Evolutionary conservation across 305 asterid species (phyloP).

Genomic region (Fraxinus greggii): DNA sequence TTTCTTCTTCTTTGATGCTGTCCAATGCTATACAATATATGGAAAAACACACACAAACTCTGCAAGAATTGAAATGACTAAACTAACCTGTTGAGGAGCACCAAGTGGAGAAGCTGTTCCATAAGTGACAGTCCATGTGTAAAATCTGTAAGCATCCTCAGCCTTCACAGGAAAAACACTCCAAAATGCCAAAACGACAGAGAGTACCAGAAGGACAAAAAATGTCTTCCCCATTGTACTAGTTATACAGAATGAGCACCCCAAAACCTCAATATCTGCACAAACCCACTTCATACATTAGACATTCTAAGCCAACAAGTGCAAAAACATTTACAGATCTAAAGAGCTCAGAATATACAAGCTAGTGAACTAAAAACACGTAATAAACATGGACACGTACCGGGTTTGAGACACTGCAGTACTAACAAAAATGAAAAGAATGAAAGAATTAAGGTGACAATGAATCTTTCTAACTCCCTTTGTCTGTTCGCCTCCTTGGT

Average conservation of each 20-base stretch:
- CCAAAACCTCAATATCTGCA: constrained; percentile 33
- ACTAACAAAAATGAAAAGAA: background rate
- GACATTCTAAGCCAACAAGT: background rate
- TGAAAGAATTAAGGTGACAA: background rate
- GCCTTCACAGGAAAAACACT: constrained; percentile 44
- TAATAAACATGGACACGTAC: background rate
- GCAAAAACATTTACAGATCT: background rate
- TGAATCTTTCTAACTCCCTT: background rate
- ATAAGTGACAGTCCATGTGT: constrained; percentile 78
- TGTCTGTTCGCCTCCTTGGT: background rate
- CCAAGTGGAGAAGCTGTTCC: constrained; percentile 82
- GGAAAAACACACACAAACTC: background rate
- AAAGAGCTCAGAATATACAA: background rate
- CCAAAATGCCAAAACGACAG: constrained; percentile 46
- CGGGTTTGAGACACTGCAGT: background rate
- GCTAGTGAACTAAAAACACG: background rate
- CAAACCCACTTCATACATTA: constrained; percentile 24
- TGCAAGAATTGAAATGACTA: background rate
- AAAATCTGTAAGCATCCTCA: constrained; percentile 79
- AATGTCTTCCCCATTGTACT: constrained; percentile 43
- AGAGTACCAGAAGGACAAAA: constrained; percentile 28
- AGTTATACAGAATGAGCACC: constrained; percentile 1
- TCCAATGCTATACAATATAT: background rate
- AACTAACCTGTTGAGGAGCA: constrained; percentile 65
- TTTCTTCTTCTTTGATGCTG: background rate